phyloP scores from a whole-genome alignment of 164 flowering plant genomes.

The Platanus orientalis region DNA sequence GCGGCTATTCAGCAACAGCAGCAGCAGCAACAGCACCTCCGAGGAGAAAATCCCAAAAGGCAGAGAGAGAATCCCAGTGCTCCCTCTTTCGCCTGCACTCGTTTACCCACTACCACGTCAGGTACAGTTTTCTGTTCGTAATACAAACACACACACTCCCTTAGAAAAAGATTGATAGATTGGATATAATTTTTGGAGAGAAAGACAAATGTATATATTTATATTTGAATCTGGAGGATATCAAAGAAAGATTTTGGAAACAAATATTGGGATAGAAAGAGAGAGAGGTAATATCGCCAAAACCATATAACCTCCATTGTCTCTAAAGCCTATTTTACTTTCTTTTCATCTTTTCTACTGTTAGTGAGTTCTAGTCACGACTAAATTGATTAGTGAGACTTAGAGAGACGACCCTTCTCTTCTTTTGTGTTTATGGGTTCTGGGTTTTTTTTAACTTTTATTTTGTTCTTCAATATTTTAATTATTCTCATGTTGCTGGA shows the following conservation, averaged over 20 bases:
- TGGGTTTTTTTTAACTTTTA: too few species aligned
- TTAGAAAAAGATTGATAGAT: background rate
- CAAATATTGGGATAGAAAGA: too few species aligned
- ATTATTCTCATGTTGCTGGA: background rate
- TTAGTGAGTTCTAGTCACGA: constrained; percentile 35
- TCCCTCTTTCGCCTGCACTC: constrained; percentile 14
- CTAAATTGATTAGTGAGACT: too few species aligned
- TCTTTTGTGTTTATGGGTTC: too few species aligned
- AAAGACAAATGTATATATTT: background rate
- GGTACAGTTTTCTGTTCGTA: constrained; percentile 25
- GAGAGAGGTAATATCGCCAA: constrained; percentile 24
- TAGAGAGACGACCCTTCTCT: too few species aligned
- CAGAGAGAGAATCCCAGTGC: constrained; percentile 31
- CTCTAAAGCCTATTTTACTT: constrained; percentile 9
- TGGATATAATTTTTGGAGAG: background rate
- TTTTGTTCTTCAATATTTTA: background rate
- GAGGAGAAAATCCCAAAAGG: constrained; percentile 33
- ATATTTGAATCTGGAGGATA: too few species aligned
- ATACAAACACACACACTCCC: background rate
- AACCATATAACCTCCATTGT: constrained; percentile 16
- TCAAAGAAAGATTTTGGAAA: too few species aligned
- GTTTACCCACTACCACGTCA: constrained; percentile 24
- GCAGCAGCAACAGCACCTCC: constrained; percentile 19
- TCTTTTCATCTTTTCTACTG: constrained; percentile 25
- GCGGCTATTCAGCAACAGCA: constrained; percentile 30